Evolutionary conservation across 1,139 yeast species (phyloP).

Genomic region (Kodamaea derodonti): DNA sequence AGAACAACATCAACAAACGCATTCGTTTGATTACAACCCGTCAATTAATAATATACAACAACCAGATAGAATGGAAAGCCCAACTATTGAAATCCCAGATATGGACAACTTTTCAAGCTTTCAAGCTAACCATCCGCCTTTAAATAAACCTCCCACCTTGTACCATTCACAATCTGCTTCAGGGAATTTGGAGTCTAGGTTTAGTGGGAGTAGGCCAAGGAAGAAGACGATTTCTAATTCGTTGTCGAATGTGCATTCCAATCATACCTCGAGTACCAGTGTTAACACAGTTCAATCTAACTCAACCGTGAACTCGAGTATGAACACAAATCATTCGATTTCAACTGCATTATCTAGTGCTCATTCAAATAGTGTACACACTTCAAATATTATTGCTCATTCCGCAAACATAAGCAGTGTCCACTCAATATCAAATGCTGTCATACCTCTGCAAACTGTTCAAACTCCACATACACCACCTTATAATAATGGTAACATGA

Average conservation of each 20-base stretch:
- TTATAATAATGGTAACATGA: constrained; percentile 18
- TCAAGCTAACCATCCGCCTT: constrained; percentile 9
- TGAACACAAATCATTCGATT: constrained; percentile 39
- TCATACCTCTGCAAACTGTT: not conserved
- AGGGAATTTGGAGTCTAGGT: constrained; percentile 37
- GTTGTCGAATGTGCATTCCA: constrained; percentile 15
- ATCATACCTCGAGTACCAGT: constrained; percentile 1
- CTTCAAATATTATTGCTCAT: not conserved
- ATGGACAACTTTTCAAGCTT: constrained; percentile 34
- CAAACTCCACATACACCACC: constrained; percentile 37
- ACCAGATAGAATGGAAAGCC: constrained; percentile 31
- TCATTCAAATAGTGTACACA: not conserved
- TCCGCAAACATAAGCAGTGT: not conserved
- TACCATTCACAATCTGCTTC: constrained; percentile 50
- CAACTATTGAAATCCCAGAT: constrained; percentile 47
- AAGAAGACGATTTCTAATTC: constrained; percentile 42
- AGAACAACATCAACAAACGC: constrained; percentile 3
- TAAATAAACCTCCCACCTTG: constrained; percentile 20
- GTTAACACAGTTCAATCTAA: constrained; percentile 19
- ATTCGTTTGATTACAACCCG: constrained; percentile 2
- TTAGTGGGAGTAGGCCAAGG: constrained; percentile 27
- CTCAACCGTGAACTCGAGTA: constrained; percentile 29
- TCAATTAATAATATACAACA: constrained; percentile 2
- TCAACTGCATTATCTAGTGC: constrained; percentile 24
- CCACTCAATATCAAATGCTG: not conserved